These are phyloP conservation scores for Aurantiochytrium sp. DNA, from an alignment of 108 stramenopile species.

Conservation along the genomic window DNA sequence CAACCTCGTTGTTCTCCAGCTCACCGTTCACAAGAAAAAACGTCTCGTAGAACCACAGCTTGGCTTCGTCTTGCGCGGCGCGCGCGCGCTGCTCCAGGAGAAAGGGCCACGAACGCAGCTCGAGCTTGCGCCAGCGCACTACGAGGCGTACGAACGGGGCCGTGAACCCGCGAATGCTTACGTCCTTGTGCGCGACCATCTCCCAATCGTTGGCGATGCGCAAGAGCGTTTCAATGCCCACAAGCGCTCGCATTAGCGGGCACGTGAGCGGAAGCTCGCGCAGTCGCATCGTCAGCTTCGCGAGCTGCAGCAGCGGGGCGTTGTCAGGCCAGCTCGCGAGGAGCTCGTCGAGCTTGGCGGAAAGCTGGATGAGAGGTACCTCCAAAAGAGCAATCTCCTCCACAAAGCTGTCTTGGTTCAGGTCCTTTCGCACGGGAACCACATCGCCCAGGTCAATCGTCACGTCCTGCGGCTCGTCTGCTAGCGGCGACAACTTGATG, in stretches of 20 bases:
- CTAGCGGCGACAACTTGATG: neutral
- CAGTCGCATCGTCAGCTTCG: slow-evolving; percentile 44
- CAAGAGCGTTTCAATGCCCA: slow-evolving; percentile 82
- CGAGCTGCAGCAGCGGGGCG: slow-evolving; percentile 61
- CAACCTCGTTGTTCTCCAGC: neutral
- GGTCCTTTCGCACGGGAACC: neutral
- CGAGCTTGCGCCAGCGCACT: slow-evolving; percentile 79
- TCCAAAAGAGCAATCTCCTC: neutral
- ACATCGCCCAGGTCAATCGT: neutral
- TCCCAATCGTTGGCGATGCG: slow-evolving; percentile 92
- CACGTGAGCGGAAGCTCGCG: slow-evolving; percentile 41
- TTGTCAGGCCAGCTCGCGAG: slow-evolving; percentile 83
- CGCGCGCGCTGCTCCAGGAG: slow-evolving; percentile 40
- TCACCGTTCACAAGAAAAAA: slow-evolving; percentile 28
- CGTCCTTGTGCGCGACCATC: slow-evolving; percentile 78
- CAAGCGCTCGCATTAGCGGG: slow-evolving; percentile 76
- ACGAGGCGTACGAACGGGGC: slow-evolving; percentile 69
- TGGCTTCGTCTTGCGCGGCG: neutral
- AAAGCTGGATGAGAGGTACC: slow-evolving; percentile 55
- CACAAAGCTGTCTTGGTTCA: neutral
- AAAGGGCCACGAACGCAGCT: slow-evolving; percentile 81
- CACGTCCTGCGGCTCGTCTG: neutral
- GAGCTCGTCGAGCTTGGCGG: slow-evolving; percentile 64
- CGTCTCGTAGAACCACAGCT: slow-evolving; percentile 48
- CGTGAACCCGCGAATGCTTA: slow-evolving; percentile 65